Base-by-base conservation (phyloP, 2,329 filamentous ascomycete species). In the Cyclaneusma minus region DNA sequence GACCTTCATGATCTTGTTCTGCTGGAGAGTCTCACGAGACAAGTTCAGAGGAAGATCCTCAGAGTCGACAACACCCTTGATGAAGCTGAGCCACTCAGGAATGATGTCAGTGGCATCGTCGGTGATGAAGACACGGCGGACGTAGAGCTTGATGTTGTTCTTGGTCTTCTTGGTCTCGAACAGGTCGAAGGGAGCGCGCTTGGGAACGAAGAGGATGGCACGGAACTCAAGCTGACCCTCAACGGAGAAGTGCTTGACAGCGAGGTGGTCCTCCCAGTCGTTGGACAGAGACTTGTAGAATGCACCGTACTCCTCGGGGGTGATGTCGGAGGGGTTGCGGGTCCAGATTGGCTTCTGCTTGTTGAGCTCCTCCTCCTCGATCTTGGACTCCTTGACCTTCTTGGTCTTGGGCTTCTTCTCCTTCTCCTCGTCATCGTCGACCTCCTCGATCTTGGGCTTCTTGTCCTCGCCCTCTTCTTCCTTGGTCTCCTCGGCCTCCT, bases 1-100 rank as follows among this genome's bases (percentile, higher is more conserved):
- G 60, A 95, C 89, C 80, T 95, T 95, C 89, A 95, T 95, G 71
- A 98, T 98, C 84, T 95, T 95, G 81, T 95, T 98, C 72, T 95
- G 89, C 67, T 98, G 89, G 26, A 98, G 83, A 32, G 87, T 95
- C 77, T 98, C 89, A 79, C 89, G 89, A 52, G 89, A 95, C 66
- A 98, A 62, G 76, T 98, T 98, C 59, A 98, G 80, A 47, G 89
- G 89, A 37, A 98, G 80, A 58, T 98, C 89, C 73, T 98, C 89
- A 50, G 89, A 98, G 66, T 98, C 89, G 58, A 98, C 89, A 48
- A 98, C 89, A 78, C 89, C 89, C 81, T 98, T 98, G 75, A 98
- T 64, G 64, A 98, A 98, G 66, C 83, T 74, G 52, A 98, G 77
- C 89, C 89, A 98, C 70, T 98, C 89, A 35, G 89, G 89, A 42